Evolutionary conservation across 1,139 yeast species (phyloP), one percentile per base, ranked within the genome.

Genomic region (Wickerhamomyces sp.): DNA sequence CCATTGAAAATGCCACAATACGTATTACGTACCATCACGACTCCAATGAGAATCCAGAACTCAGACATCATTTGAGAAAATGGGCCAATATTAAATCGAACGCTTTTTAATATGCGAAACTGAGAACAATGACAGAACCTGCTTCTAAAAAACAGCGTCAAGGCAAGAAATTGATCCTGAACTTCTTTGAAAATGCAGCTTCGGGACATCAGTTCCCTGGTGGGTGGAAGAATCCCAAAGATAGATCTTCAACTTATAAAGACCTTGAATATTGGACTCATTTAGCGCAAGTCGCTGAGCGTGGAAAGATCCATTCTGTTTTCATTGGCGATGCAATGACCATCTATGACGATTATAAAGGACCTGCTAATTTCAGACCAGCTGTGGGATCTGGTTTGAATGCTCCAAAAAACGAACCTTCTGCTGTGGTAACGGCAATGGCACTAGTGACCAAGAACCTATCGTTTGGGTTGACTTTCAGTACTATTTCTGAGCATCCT

Each of bases 271-370:
- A 68, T 47, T 71, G 76, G 76, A 62, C 60, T 4, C 52, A 67
- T 29, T 48, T 70, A 18, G 74, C 76, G 7, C 55, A 67, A 42
- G 37, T 64, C 7, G 54, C 70, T 31, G 76, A 70, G 44, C 56
- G 55, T 35, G 75, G 74, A 1, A 70, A 69, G 45, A 64, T 70
- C 46, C 64, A 65, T 43, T 64, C 69, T 1, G 46, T 70, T 16
- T 70, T 70, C 45, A 54, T 70, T 40, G 76, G 76, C 18, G 76
- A 70, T 54, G 70, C 67, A 6, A 51, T 69, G 30, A 73, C 72
- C 2, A 67, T 65, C 6, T 67, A 66, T 44, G 72, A 67, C 45
- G 72, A 66, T 18, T 67, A 67, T 42, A 49, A 64, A 31, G 55
- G 51, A 2, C 66, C 70, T 5, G 68, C 54, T 51, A 60, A 40